Evolutionary conservation across 106 monocot genomes (phyloP), one percentile per base, ranked within the genome.

Genomic region (Dendrobium nobile): DNA sequence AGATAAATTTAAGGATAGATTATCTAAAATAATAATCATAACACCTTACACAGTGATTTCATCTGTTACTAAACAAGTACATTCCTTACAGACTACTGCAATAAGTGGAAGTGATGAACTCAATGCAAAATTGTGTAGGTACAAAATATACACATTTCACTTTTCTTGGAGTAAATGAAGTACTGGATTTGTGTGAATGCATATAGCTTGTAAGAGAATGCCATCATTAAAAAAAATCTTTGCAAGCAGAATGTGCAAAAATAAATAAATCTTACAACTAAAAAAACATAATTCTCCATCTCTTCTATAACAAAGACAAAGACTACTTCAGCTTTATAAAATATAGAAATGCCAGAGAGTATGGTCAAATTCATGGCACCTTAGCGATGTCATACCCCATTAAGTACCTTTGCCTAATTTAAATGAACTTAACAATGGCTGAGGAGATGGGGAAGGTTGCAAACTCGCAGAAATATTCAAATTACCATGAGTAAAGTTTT

Each of bases 211-310:
- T 37, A 28, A 28, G 4, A 70, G 9, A 70, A 70, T 27, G 26
- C 2, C 5, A 67, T 9, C 5, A 67, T 27, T 4, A 18, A 17
- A 58, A 58, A 58, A 58, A 58, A 19, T 18, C 58, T 58, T 19
- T 64, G 15, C 33, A 70, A 11, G 70, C 0, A 31, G 1, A 37
- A 31, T 15, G 13, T 28, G 70, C 33, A 27, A 61, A 61, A 9
- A 70, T 13, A 37, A 31, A 28, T 5, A 70, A 70, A 70, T 37
- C 31, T 33, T 37, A 70, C 70, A 70, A 33, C 4, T 37, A 70
- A 70, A 70, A 31, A 70, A 70, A 13, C 9, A 70, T 15, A 70
- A 70, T 70, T 70, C 70, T 70, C 33, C 27, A 67, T 70, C 33
- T 70, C 70, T 70, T 33, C 37, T 15, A 70, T n/a, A 37, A 70